phyloP scores from a whole-genome alignment of 2,329 filamentous ascomycete species.

The Tolypocladium ovalisporum region DNA sequence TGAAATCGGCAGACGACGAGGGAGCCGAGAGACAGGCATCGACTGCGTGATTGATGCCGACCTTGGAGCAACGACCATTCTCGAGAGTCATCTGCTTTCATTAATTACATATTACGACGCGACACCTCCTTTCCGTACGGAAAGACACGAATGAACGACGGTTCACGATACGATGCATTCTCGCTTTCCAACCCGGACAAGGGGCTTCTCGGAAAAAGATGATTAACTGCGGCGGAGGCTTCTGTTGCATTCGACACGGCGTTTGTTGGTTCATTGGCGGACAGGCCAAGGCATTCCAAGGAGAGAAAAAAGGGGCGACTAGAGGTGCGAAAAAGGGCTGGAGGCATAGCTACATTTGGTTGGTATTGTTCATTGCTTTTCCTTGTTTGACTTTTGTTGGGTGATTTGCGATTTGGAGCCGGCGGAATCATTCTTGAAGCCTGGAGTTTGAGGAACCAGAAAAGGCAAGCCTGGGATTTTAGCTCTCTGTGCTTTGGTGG shows the following conservation, averaged over 20 bases:
- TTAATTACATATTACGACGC: not conserved
- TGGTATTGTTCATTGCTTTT: not conserved
- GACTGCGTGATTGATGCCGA: not conserved
- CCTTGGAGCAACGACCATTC: not conserved
- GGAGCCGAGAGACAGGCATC: constrained; percentile 8
- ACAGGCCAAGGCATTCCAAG: not conserved
- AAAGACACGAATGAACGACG: not conserved
- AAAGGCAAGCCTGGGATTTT: not conserved
- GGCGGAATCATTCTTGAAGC: not conserved
- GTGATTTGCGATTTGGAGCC: not conserved
- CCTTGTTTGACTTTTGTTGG: not conserved
- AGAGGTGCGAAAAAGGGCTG: not conserved
- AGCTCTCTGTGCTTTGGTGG: too few species aligned
- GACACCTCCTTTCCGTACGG: not conserved
- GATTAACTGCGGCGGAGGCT: not conserved
- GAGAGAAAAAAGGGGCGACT: not conserved
- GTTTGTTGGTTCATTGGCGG: not conserved
- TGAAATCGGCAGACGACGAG: constrained; percentile 13
- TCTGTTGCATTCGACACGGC: not conserved
- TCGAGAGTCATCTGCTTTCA: not conserved
- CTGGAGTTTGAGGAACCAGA: not conserved
- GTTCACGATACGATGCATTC: not conserved
- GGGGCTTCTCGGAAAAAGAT: not conserved
- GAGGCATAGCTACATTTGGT: not conserved
- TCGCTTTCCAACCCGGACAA: not conserved